Percentiles rank a stretch among this genome's conserved stretches.
Conservation (phyloP, 2,329 filamentous ascomycete genomes). For the Dactylellina parvicollis region DNA sequence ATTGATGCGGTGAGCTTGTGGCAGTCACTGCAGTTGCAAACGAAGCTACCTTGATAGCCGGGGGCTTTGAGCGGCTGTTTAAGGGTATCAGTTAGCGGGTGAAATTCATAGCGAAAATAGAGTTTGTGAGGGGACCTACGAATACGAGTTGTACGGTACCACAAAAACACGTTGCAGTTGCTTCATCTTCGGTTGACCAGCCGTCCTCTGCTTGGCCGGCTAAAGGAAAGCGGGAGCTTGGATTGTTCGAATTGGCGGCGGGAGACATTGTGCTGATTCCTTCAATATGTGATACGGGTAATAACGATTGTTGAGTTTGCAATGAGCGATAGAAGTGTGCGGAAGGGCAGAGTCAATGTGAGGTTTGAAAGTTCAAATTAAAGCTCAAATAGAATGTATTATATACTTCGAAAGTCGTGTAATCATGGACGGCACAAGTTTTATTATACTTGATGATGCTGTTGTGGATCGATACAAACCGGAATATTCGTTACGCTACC, state of each 20-base stretch:
- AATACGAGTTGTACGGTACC: conserved; percentile 68
- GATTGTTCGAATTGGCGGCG: conserved; percentile 28
- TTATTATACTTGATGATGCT: no score
- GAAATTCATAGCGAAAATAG: background rate
- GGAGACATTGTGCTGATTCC: no score
- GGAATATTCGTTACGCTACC: no score
- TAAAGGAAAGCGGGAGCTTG: conserved; percentile 61
- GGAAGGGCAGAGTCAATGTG: no score
- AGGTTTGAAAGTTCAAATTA: no score
- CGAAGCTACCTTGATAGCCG: conserved; percentile 65
- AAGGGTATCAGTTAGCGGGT: background rate
- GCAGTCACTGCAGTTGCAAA: conserved; percentile 72
- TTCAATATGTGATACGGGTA: no score
- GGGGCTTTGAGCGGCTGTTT: conserved; percentile 64
- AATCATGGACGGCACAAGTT: no score
- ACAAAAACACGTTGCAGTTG: conserved; percentile 70
- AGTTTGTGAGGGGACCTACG: conserved; percentile 61
- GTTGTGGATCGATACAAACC: no score
- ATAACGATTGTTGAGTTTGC: no score
- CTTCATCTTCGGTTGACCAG: conserved; percentile 64
- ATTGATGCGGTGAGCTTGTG: conserved; percentile 72
- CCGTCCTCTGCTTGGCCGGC: conserved; percentile 62
- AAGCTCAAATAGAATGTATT: no score
- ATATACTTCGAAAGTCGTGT: no score
- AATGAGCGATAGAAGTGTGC: no score